Percentiles rank a stretch among this genome's conserved stretches.
Evolutionary conservation across 805 yeast genomes (phyloP).

Genomic region (Hanseniaspora hatyaiensis): DNA sequence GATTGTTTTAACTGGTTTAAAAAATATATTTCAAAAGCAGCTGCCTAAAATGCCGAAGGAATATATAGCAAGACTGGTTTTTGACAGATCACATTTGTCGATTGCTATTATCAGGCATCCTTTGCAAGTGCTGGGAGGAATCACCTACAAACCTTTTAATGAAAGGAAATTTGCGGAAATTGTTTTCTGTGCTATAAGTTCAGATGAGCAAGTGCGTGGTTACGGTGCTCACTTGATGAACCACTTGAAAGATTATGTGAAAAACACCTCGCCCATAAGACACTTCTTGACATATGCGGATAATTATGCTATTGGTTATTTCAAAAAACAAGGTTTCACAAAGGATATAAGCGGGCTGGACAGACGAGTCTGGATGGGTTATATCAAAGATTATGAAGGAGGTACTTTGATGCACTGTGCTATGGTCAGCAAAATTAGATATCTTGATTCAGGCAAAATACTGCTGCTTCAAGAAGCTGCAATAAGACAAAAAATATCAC

Average conservation of each 20-base stretch:
- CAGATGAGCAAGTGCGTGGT: constrained; percentile 95
- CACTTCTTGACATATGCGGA: constrained; percentile 93
- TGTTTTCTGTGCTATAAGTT: constrained; percentile 94
- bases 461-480: constrained; percentile 85
- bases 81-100: constrained; percentile 85
- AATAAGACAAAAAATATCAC: constrained; percentile 67
- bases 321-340: constrained; percentile 95
- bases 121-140: constrained; percentile 92
- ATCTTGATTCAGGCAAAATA: constrained; percentile 79
- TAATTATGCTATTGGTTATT: constrained; percentile 96
- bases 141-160: constrained; percentile 89
- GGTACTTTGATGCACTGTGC: constrained; percentile 97
- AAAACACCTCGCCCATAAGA: constrained; percentile 72
- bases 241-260: constrained; percentile 89
- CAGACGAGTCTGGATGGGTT: constrained; percentile 89
- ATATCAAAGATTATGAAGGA: constrained; percentile 96
- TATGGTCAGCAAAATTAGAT: constrained; percentile 80
- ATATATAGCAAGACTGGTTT: constrained; percentile 86
- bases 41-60: constrained; percentile 98
- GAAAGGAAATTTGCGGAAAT: constrained; percentile 89
- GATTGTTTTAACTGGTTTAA: constrained; percentile 87
- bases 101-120: constrained; percentile 94
- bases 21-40: constrained; percentile 93
- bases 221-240: constrained; percentile 99
- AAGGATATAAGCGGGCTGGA: constrained; percentile 76